Base-by-base conservation (phyloP, 2,329 filamentous ascomycete genomes). In the Xylariaceae sp. region DNA sequence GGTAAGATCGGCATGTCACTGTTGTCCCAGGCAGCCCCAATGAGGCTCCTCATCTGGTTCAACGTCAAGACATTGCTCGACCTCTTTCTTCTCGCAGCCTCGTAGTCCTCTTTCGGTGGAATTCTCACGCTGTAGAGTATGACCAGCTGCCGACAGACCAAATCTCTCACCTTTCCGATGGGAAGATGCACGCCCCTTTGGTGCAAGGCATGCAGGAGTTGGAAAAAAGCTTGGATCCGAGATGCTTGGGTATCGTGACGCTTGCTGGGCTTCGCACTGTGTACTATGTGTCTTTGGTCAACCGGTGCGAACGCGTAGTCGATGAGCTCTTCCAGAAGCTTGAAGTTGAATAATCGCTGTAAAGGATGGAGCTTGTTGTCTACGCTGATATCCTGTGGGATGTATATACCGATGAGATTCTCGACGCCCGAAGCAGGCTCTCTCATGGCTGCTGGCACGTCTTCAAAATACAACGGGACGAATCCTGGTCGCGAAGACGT, bases 291-390 rank as follows among this genome's bases (percentile, higher is more conserved):
- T 28, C 52, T 47, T 33, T 51, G 51, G 33, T 53, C 57, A 2
- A 66, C 62, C 19, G 70, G 47, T 12, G 64, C 69, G 45, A 69
- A 62, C 50, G 74, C 67, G 49, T 81, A 80, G 69, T 73, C 78
- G 34, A 75, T 67, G 9, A 79, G 55, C 14, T 64, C 62, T 1
- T 67, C 64, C 47, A 78, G 66, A 17, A 80, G 51, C 22, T 60
- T 62, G 11, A 55, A 45, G 40, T 71, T 65, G 55, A 82, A 81
- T 17, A 82, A 66, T 36, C 68, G 68, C 39, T 69, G 71, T 6
- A 82, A 50, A 2, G 79, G 79, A 52, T 82, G 79, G 12, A 70
- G 60, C 1, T 65, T 67, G 74, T 71, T 10, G 57, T 54, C 19
- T 71, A 63, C 40, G 1, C 73, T 69, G 12, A 81, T 63, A 48